Evolutionary conservation across 805 yeast species (phyloP), one percentile per base, ranked within the genome.

Genomic region (Barnettozyma salicaria): DNA sequence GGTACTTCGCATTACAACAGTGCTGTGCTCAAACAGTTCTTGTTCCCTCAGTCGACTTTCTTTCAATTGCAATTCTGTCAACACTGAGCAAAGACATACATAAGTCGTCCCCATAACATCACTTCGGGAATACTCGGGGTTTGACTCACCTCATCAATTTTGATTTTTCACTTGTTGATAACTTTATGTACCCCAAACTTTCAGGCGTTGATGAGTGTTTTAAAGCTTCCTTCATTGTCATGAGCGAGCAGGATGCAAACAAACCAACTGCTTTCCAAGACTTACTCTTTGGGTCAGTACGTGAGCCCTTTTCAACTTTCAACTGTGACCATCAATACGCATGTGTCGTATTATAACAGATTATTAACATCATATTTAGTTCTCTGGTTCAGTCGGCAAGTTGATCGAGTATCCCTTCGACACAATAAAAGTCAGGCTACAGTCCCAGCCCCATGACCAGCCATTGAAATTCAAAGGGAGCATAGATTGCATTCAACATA

Each of bases 371-470:
- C 14, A 10, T 12, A 8, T 24, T 8, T 19, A 54, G 58, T 19
- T 54, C 8, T 68, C 96, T 1, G 97, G 97, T 12, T 80, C 86
- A 38, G 59, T 77, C 4, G 96, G 95, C 2, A 90, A 89, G 56
- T 49, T 82, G 21, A 73, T 89, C 11, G 97, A 89, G 58, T 89
- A 79, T 51, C 97, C 97, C 0, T 87, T 89, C 48, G 97, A 89
- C 52, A 90, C 97, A 0, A 72, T 88, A 30, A 89, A 89, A 59
- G 97, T 89, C 4, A 68, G 96, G 40, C 66, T 90, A 21, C 90
- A 82, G 53, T 74, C 87, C 1, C 92, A 85, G 52, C 80, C 88
- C 7, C 64, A 76, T 21, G 56, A 62, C 4, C 42, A 49, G 7
- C 70, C 73, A 0, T 60, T 74, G 9, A 56, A 60, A 24, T 79